These are phyloP conservation scores for Curvularia lunata DNA, from an alignment of 2,329 filamentous ascomycete genomes.

Conservation along the genomic window DNA sequence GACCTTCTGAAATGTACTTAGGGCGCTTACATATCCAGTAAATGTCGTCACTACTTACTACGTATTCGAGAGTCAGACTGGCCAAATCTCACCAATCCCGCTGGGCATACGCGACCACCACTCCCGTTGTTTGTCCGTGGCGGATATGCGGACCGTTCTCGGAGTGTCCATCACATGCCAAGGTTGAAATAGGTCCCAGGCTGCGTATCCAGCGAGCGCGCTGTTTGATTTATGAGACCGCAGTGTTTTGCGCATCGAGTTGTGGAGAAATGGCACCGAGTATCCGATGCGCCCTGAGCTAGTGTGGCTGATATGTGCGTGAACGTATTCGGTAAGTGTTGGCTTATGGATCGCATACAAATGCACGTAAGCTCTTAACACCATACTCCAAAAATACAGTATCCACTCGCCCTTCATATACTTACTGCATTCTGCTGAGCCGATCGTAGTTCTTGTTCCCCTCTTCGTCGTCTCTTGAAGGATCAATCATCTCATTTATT, in stretches of 20 bases:
- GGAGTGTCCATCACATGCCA: neutral
- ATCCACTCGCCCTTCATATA: no score
- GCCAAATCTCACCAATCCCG: no score
- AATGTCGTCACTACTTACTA: no score
- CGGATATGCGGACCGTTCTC: no score
- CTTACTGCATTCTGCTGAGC: no score
- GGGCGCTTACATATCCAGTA: neutral
- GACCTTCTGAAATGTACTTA: no score
- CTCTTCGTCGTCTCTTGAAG: no score
- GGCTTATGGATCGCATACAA: neutral
- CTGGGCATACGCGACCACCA: neutral
- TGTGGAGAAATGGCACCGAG: neutral
- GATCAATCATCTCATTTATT: no score
- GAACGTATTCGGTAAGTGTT: neutral
- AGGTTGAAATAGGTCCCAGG: conserved; percentile 3
- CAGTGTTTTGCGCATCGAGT: neutral
- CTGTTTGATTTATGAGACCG: neutral
- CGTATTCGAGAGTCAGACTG: no score
- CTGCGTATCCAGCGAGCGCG: neutral
- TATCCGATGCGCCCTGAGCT: neutral
- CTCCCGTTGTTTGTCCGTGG: no score
- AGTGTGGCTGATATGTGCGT: neutral
- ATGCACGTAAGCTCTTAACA: neutral
- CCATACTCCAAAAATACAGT: no score
- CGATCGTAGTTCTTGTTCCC: no score